These are phyloP conservation scores for Pseudopyrenochaeta lycopersici DNA, from an alignment of 2,329 filamentous ascomycete species.

Conservation along the genomic window DNA sequence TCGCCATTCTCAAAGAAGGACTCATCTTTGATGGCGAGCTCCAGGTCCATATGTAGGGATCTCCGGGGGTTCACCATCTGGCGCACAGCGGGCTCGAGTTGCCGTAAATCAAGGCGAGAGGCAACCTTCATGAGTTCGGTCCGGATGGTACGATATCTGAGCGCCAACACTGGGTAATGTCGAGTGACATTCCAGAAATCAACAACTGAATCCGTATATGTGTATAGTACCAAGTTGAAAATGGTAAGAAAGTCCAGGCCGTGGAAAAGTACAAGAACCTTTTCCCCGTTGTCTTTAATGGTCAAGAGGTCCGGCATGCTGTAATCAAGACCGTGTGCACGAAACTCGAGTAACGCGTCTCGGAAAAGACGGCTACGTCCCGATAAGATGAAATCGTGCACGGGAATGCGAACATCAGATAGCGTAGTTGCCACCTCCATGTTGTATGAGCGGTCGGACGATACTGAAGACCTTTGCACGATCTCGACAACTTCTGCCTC, in stretches of 20 bases:
- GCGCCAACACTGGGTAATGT: constrained; percentile 70
- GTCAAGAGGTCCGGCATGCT: constrained; percentile 68
- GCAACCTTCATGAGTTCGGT: constrained; percentile 89
- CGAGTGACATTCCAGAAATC: constrained; percentile 87
- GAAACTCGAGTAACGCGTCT: constrained; percentile 66
- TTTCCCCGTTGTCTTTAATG: constrained; percentile 63
- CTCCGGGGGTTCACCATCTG: constrained; percentile 73
- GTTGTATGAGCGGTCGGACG: constrained; percentile 56
- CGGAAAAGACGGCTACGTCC: constrained; percentile 74
- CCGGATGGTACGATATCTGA: constrained; percentile 80
- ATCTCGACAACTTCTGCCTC: constrained; percentile 69
- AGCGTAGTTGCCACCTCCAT: constrained; percentile 61
- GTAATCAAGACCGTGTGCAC: constrained; percentile 63
- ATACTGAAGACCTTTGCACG: constrained; percentile 36
- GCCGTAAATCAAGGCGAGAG: constrained; percentile 72
- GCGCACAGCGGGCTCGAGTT: constrained; percentile 79
- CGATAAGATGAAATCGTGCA: constrained; percentile 82
- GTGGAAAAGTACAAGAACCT: constrained; percentile 70
- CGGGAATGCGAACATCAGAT: constrained; percentile 77
- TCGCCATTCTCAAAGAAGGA: constrained; percentile 83
- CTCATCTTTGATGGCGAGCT: constrained; percentile 71
- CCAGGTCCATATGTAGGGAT: constrained; percentile 75
- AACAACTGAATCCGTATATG: constrained; percentile 81
- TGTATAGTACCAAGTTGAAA: constrained; percentile 79
- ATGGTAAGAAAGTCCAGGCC: constrained; percentile 80